Percentiles rank a stretch among this genome's conserved stretches.
Conservation (phyloP, 2,329 filamentous ascomycete genomes). For the Aureobasidium namibiae region DNA sequence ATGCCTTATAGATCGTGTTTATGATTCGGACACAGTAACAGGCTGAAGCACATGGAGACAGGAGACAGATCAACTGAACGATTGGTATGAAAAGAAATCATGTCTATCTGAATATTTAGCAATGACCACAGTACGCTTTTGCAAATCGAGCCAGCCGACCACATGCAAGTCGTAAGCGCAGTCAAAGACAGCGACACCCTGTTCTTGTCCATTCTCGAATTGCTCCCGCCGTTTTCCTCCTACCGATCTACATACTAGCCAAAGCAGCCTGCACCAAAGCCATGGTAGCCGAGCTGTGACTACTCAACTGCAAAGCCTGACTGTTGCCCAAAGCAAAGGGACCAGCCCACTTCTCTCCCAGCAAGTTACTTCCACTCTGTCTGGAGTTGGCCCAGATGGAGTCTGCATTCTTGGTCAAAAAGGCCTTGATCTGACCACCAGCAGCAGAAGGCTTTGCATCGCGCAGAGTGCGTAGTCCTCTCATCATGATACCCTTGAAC, state of each 20-base stretch:
- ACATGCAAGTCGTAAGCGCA: background rate
- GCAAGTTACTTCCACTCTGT: slow-evolving; percentile 30
- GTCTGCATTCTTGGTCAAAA: slow-evolving; percentile 55
- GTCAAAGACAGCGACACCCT: too few species aligned
- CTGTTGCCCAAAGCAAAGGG: slow-evolving; percentile 35
- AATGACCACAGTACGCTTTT: background rate
- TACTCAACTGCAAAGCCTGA: slow-evolving; percentile 25
- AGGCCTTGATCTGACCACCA: slow-evolving; percentile 36
- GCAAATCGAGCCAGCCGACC: background rate
- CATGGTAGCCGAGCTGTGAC: slow-evolving; percentile 16
- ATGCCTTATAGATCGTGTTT: too few species aligned
- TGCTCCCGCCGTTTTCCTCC: background rate
- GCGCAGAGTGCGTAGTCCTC: slow-evolving; percentile 55
- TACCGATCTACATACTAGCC: slow-evolving; percentile 13
- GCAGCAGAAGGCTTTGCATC: slow-evolving; percentile 39
- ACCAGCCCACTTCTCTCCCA: slow-evolving; percentile 60
- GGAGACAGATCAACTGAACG: too few species aligned
- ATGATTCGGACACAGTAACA: too few species aligned
- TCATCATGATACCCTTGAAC: slow-evolving; percentile 65
- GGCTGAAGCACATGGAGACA: too few species aligned
- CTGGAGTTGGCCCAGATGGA: slow-evolving; percentile 57
- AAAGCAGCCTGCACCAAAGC: slow-evolving; percentile 24
- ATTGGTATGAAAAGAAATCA: too few species aligned
- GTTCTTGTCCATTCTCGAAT: background rate
- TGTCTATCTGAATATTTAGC: too few species aligned